Percentiles rank a stretch among this genome's conserved stretches.
These are phyloP conservation scores for Geotrichum reessii DNA, from an alignment of 1,139 yeast species.

Conservation along the genomic window DNA sequence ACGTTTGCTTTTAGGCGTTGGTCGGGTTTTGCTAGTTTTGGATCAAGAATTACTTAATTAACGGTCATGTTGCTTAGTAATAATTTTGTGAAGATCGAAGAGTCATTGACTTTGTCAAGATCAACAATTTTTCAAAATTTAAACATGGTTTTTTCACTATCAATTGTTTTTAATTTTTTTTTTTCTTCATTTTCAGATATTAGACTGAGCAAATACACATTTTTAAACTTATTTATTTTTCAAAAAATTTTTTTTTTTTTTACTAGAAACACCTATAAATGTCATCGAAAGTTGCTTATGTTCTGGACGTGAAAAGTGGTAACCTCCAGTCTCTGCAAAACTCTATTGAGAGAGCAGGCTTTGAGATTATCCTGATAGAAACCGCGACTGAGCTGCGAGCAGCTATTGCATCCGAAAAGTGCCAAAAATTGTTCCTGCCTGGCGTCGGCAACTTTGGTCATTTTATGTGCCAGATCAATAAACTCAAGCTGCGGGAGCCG, in stretches of 20 bases:
- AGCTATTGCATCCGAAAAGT: slow-evolving; percentile 29
- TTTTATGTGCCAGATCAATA: slow-evolving; percentile 64
- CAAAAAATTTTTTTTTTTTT: background rate
- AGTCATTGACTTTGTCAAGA: background rate
- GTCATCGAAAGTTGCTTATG: slow-evolving; percentile 46
- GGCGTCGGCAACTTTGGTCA: slow-evolving; percentile 98
- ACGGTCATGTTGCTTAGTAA: background rate
- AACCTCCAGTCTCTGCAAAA: slow-evolving; percentile 82
- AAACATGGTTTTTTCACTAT: background rate
- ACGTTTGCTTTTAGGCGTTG: background rate
- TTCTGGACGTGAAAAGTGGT: slow-evolving; percentile 94
- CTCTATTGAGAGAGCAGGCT: slow-evolving; percentile 76
- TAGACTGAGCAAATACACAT: background rate
- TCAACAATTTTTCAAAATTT: background rate
- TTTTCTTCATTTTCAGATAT: background rate
- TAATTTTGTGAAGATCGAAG: background rate
- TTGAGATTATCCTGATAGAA: slow-evolving; percentile 42
- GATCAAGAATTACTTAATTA: background rate
- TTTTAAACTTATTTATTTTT: background rate
- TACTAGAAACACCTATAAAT: background rate
- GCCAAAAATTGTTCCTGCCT: slow-evolving; percentile 49
- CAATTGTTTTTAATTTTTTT: background rate
- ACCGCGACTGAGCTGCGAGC: slow-evolving; percentile 31
- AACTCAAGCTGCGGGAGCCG: slow-evolving; percentile 60
- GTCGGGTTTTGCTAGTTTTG: background rate